phyloP scores from a whole-genome alignment of 2,329 filamentous ascomycete species.

The Venturia nashicola region DNA sequence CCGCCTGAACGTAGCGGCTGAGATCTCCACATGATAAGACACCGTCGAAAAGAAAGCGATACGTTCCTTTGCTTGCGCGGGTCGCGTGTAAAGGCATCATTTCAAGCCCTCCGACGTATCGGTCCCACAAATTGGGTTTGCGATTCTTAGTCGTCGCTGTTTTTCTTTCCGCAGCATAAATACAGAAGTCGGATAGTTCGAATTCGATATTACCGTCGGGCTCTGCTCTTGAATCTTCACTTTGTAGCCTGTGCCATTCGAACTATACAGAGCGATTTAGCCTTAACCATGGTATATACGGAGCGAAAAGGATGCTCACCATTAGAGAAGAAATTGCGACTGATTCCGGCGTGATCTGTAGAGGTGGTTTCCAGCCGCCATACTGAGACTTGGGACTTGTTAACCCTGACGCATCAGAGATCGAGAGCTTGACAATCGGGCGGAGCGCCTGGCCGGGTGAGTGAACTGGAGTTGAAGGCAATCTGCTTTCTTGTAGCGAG shows the following conservation, averaged over 20 bases:
- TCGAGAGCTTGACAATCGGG: background rate
- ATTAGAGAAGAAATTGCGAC: slow-evolving; percentile 1
- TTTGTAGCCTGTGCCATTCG: slow-evolving; percentile 4
- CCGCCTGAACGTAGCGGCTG: background rate
- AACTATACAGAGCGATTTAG: slow-evolving; percentile 9
- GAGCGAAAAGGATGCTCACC: background rate
- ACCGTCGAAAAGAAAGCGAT: slow-evolving; percentile 18
- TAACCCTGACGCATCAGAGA: slow-evolving; percentile 1
- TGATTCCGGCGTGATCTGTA: slow-evolving; percentile 18
- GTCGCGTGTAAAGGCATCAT: slow-evolving; percentile 16
- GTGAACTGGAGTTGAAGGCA: background rate
- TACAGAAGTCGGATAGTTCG: background rate
- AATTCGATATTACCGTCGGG: background rate
- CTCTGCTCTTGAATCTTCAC: background rate
- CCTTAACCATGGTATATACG: no score
- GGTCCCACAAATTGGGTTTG: background rate
- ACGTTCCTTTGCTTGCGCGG: slow-evolving; percentile 12
- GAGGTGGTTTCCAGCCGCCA: slow-evolving; percentile 13
- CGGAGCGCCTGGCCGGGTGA: background rate
- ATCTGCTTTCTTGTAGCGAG: background rate
- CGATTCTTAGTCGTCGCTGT: background rate
- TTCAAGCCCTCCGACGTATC: slow-evolving; percentile 10
- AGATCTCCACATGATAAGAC: slow-evolving; percentile 6
- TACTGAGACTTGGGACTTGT: slow-evolving; percentile 18
- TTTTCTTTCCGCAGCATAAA: background rate